Conservation (phyloP, 495 filamentous ascomycete species). For the Podospora fimiseda region DNA sequence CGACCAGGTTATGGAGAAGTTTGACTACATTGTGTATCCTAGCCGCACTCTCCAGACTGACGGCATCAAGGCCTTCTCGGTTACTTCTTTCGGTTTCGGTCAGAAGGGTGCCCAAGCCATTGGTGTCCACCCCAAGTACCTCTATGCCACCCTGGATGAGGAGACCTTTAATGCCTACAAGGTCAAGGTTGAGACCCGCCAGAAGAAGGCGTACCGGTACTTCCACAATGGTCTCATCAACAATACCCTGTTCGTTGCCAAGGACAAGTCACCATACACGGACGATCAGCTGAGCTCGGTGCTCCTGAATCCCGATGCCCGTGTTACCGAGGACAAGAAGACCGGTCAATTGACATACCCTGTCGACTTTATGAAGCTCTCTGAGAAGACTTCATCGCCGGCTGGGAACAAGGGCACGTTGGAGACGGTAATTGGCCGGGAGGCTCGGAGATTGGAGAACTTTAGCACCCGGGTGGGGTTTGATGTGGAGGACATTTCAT, state of each 20-base stretch:
- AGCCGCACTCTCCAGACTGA: slow-evolving; percentile 94
- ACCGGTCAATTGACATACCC: slow-evolving; percentile 69
- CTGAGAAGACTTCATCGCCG: slow-evolving; percentile 33
- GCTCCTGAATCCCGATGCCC: slow-evolving; percentile 91
- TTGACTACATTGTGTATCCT: slow-evolving; percentile 96
- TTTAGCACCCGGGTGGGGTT: slow-evolving; percentile 80
- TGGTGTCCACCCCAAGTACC: slow-evolving; percentile 92
- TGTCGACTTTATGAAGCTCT: slow-evolving; percentile 50
- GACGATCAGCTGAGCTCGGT: slow-evolving; percentile 78
- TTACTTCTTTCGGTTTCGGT: slow-evolving; percentile 98
- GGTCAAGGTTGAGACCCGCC: slow-evolving; percentile 78
- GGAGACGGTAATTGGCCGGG: slow-evolving; percentile 50
- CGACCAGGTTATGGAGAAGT: slow-evolving; percentile 91
- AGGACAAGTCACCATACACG: slow-evolving; percentile 81
- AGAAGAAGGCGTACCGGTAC: slow-evolving; percentile 97
- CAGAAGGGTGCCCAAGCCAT: slow-evolving; percentile 98
- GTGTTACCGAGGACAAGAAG: slow-evolving; percentile 79
- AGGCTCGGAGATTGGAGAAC: slow-evolving; percentile 60
- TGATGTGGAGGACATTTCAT: slow-evolving; percentile 78
- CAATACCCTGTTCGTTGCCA: slow-evolving; percentile 95
- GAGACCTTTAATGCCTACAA: slow-evolving; percentile 76
- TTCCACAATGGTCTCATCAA: slow-evolving; percentile 96
- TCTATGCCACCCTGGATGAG: slow-evolving; percentile 90
- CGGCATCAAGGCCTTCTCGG: slow-evolving; percentile 94
- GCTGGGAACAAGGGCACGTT: slow-evolving; percentile 55